Base-by-base conservation (phyloP, 345 rosid genomes). In the Dipteronia sinensis region DNA sequence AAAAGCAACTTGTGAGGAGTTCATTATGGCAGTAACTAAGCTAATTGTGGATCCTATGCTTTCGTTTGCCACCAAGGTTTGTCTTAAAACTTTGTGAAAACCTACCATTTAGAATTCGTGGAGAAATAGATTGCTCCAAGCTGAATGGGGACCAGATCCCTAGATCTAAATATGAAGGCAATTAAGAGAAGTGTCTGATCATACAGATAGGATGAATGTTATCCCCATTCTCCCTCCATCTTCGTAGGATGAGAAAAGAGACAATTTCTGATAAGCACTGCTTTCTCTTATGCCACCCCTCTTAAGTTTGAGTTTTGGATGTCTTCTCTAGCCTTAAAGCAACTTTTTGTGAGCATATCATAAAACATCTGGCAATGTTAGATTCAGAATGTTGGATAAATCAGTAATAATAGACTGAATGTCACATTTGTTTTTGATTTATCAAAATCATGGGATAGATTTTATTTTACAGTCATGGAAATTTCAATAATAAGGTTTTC, bases 11-110 rank as follows among this genome's bases (percentile, higher is more conserved):
- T 96, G 98, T 56, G 99, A 96, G 88, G 99, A 96, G 90, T 96
- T 94, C 87, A 96, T 94, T 67, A 94, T 96, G 98, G 85, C 95
- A 71, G 95, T 92, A 80, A 94, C 99, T 59, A 96, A 96, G 87
- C 89, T 89, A 72, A 92, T 94, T 71, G 99, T 94, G 78, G 99
- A 96, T 86, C 98, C 99, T 73, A 91, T 96, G 97, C 99, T 96
- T 83, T 96, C 97, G 34, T 96, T 96, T 85, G 94, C 85, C n/a
- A 86, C 98, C 82, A 94, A 96, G 98, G 99, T 95, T 76, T 19
- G 76, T 68, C 79, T 73, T 74, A 85, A 63, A 70, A 29, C 27
- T 46, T 58, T 61, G 46, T 6, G 15, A 59, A n/a, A 31, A 58
- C 9, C 6, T 7, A 4, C 25, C 29, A 22, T 69, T 53, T 20